Base-by-base conservation (phyloP, 2,329 filamentous ascomycete species). In the Colletotrichum chlorophyti region DNA sequence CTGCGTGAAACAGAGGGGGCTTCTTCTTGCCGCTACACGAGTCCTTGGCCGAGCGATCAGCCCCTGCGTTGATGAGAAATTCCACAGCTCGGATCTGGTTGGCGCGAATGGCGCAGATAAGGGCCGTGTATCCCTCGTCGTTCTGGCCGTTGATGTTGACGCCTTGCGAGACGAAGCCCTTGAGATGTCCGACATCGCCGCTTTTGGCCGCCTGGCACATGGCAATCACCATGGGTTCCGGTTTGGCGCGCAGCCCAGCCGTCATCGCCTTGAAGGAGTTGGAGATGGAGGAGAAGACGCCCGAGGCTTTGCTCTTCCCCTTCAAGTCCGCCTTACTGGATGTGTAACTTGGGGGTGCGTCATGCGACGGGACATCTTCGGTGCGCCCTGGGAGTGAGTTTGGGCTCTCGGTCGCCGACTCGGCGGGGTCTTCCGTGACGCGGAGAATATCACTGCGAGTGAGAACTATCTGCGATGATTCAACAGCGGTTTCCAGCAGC, bases 71-170 rank as follows among this genome's bases (percentile, higher is more conserved):
- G 14, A 78, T 45, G 1, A 78, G 70, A 12, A 73, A 65, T 1
- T 65, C 61, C 12, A 72, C 70, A 1, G 72, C 70, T 0, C 69
- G 65, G 11, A 63, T 61, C n/a, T 72, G 66, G 34, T 74, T 65
- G 0, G 65, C 65, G 1, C 68, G n/a, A 3, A 74, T 67, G 6
- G 74, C 73, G 8, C 72, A 73, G 26, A 70, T 68, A 10, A 76
- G 60, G 1, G 74, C 66, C 0, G 69, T 72, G 27, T 72, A 68
- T 1, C 73, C 69, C 6, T 73, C 62, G 2, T 72, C 74, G 26
- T 76, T 69, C n/a, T 67, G 65, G 4, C 73, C 72, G 49, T 74
- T 70, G 24, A 74, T 66, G 32, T 71, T 73, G 31, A 69, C 71
- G 6, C 74, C 74, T 41, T 74, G 69, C 3, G 64, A 58, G 9